Percentiles rank a stretch among this genome's conserved stretches.
These are phyloP conservation scores for Isabelozyma heimii DNA, from an alignment of 805 yeast species.

Conservation along the genomic window DNA sequence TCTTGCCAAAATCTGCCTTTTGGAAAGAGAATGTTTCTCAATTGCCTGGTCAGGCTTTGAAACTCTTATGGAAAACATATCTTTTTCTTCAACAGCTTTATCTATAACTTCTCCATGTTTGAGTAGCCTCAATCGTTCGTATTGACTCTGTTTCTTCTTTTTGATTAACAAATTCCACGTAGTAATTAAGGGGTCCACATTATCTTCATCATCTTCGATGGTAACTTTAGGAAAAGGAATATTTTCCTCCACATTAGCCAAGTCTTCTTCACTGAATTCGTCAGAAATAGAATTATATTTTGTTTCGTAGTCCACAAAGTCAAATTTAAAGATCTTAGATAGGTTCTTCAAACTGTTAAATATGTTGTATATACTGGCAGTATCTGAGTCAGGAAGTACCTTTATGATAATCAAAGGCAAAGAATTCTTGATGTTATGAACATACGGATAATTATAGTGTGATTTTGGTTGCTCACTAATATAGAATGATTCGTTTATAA, in stretches of 20 bases:
- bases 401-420: slow-evolving; percentile 32
- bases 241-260: slow-evolving; percentile 24
- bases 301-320: slow-evolving; percentile 20
- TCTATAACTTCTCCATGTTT: slow-evolving; percentile 23
- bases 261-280: slow-evolving; percentile 35
- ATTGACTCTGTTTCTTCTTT: slow-evolving; percentile 50
- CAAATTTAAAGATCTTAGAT: slow-evolving; percentile 32
- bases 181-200: slow-evolving; percentile 26
- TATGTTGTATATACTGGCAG: slow-evolving; percentile 34
- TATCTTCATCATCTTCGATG: slow-evolving; percentile 14
- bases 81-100: slow-evolving; percentile 23
- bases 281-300: slow-evolving; percentile 26
- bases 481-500: slow-evolving; percentile 40
- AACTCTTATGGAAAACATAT: slow-evolving; percentile 21
- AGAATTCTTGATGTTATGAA: slow-evolving; percentile 27
- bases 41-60: not conserved
- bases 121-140: slow-evolving; percentile 44
- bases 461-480: slow-evolving; percentile 33
- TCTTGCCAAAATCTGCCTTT: slow-evolving; percentile 62
- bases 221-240: slow-evolving; percentile 33
- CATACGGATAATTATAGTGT: slow-evolving; percentile 36
- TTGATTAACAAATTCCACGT: slow-evolving; percentile 49
- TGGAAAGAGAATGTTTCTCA: slow-evolving; percentile 22
- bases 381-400: slow-evolving; percentile 36
- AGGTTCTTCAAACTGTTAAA: slow-evolving; percentile 35